These are phyloP conservation scores for Diplodia intermedia DNA, from an alignment of 2,329 filamentous ascomycete species.

Conservation along the genomic window DNA sequence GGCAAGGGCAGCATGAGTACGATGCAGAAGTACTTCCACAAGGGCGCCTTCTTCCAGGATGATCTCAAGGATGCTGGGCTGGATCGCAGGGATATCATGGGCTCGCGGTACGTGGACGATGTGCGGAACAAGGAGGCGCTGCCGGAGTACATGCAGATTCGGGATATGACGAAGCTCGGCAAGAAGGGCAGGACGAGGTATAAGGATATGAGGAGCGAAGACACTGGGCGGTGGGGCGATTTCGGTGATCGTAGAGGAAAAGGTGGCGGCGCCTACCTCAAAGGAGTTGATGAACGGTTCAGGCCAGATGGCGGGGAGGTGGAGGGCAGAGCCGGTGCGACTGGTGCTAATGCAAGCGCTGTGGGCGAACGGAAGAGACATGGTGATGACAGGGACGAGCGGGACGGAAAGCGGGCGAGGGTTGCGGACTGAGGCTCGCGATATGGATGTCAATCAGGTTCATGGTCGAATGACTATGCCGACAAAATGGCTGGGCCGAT, in stretches of 20 bases:
- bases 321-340: constrained; percentile 57
- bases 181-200: constrained; percentile 92
- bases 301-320: constrained; percentile 63
- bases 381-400: constrained; percentile 47
- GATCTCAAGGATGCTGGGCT: constrained; percentile 78
- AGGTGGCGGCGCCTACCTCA: constrained; percentile 43
- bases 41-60: constrained; percentile 92
- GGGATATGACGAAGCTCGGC: constrained; percentile 92
- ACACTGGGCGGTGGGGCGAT: constrained; percentile 86
- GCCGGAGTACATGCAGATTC: constrained; percentile 88
- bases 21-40: constrained; percentile 97
- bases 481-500: too few species aligned
- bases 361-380: constrained; percentile 67
- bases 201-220: constrained; percentile 84
- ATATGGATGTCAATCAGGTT: neutral
- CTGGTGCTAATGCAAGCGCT: constrained; percentile 74
- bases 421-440: constrained; percentile 38
- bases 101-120: constrained; percentile 81
- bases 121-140: constrained; percentile 80
- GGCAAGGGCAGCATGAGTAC: constrained; percentile 80
- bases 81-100: constrained; percentile 84
- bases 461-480: too few species aligned
- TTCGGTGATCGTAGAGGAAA: constrained; percentile 58
- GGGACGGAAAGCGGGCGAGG: constrained; percentile 54
- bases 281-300: constrained; percentile 70